Evolutionary conservation across 2,329 filamentous ascomycete species (phyloP), one percentile per base, ranked within the genome.

Genomic region (Monilinia laxa): DNA sequence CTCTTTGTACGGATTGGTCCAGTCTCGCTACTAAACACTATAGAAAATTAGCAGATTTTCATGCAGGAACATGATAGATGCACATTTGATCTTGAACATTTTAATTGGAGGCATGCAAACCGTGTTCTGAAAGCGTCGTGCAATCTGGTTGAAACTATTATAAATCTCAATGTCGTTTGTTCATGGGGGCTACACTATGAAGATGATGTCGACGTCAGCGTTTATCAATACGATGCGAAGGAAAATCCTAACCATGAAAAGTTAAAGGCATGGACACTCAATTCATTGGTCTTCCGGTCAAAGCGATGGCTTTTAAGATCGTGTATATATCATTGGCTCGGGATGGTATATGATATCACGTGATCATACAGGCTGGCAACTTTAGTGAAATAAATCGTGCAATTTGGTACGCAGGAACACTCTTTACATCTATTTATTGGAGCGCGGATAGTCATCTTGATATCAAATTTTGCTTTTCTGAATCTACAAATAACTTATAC

Each of bases 1-100:
- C 58, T 62, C 58, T 51, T 38, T 51, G 31, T 51, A 49, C n/a
- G 58, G 58, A 62, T 62, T 62, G 58, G 58, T 35, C 51, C 58
- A 10, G 11, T 31, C 31, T 9, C 31, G 25, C 45, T 28, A 62
- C 51, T 10, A 62, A 35, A 25, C 18, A 25, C n/a, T 51, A 25
- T 38, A n/a, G 7, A 49, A 16, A 62, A 51, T 62, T 52, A 62
- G 45, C 28, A 62, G 38, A 60, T 51, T 62, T 10, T 25, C 58
- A 51, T 62, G 58, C 28, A 62, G 47, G 45, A 62, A 40, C 45
- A 62, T 62, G 58, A 51, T 23, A 14, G 45, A 62, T 45, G 16
- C 51, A 25, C 2, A 45, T n/a, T 52, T 35, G 31, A 51, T 28
- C n/a, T 25, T 25, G 7, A 40, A 23, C 11, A 4, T 6, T 62